These are phyloP conservation scores for Candida neerlandica DNA, from an alignment of 1,139 yeast genomes.

Conservation along the genomic window DNA sequence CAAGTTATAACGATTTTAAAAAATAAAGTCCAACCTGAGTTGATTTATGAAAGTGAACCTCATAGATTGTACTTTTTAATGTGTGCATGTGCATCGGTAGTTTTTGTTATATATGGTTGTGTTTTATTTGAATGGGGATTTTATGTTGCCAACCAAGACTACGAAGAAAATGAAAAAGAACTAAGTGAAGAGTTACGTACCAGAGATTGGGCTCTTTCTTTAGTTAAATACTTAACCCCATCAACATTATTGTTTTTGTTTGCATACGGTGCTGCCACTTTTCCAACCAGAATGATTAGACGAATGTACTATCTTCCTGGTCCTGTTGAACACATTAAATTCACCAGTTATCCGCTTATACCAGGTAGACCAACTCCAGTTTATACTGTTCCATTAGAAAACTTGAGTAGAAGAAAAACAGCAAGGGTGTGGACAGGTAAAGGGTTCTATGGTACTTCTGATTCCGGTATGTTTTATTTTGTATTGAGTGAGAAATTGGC, in stretches of 20 bases:
- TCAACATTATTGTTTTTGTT: constrained; percentile 41
- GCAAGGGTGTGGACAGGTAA: constrained; percentile 81
- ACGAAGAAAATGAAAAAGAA: constrained; percentile 58
- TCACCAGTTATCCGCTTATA: constrained; percentile 72
- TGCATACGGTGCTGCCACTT: constrained; percentile 48
- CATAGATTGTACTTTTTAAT: constrained; percentile 74
- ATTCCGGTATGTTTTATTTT: constrained; percentile 72
- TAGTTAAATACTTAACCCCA: constrained; percentile 33
- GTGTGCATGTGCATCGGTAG: constrained; percentile 68
- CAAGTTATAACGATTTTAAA: constrained; percentile 66
- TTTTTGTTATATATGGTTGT: constrained; percentile 67
- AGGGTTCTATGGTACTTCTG: constrained; percentile 85
- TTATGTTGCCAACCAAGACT: constrained; percentile 58
- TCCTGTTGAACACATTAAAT: constrained; percentile 55
- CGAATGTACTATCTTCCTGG: constrained; percentile 77
- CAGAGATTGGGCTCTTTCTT: constrained; percentile 40
- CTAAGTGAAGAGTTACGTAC: constrained; percentile 32
- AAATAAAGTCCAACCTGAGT: constrained; percentile 63
- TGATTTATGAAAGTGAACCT: constrained; percentile 82
- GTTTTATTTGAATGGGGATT: constrained; percentile 61
- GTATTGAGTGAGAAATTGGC: constrained; percentile 55
- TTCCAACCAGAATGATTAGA: constrained; percentile 71
- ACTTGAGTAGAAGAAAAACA: constrained; percentile 57
- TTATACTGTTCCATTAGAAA: constrained; percentile 62
- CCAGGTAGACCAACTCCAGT: constrained; percentile 83